Evolutionary conservation across 106 monocot species (phyloP), one percentile per base, ranked within the genome.

Genomic region (Ottelia alismoides): DNA sequence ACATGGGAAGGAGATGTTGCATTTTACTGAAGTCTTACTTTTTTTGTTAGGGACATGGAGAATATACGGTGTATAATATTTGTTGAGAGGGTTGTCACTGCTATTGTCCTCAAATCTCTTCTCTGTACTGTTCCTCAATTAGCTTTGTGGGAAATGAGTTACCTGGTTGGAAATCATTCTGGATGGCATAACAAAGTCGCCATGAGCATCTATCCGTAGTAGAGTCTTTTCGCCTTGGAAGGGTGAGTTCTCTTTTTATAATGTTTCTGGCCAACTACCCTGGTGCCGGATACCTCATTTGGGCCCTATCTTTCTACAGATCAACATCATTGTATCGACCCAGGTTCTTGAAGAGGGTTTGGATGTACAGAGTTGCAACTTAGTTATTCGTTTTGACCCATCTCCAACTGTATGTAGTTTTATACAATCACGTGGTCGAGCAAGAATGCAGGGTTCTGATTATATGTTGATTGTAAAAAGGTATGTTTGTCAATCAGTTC

Each of bases 291-390:
- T n/a, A n/a, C n/a, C n/a, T n/a, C 25, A 25, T 51, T n/a, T 11
- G 23, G 27, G 2, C 27, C 27, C 0, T 54, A 61, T 25, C 19
- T 66, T 27, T n/a, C n/a, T 32, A 18, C 30, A 85, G 85, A 75
- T 73, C 14, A 80, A 80, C 51, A 55, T 85, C 29, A 85, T 85
- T 50, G 66, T 85, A 51, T 76, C 85, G 26, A 85, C 85, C 4
- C 76, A 85, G 25, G 76, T 85, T 61, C 73, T 85, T n/a, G 85
- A 85, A 49, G 85, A 85, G 49, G 85, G 85, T 16, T 49, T 85
- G 27, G 85, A 85, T 64, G 79, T 85, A 2, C 85, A 73, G 16
- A 80, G 80, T 51, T 85, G 85, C 66, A 85, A 85, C 30, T 64
- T 85, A 47, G 85, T 85, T 11, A 29, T 85, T 48, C 61, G 85